Evolutionary conservation across 75 land plant species (phyloP).

Genomic region (Pseudotsuga menziesii): DNA sequence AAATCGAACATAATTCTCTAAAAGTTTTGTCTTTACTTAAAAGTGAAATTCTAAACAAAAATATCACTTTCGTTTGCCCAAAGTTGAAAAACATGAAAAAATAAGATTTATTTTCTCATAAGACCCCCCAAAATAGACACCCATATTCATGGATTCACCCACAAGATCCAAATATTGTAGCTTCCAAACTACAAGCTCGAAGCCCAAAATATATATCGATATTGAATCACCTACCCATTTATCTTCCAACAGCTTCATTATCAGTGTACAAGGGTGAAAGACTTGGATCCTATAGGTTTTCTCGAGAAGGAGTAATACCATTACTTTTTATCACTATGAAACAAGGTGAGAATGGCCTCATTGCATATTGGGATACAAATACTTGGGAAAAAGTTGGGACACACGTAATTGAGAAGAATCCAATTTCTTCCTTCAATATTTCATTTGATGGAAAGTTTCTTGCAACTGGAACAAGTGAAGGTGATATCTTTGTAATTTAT

Average conservation of each 20-base stretch:
- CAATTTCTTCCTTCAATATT: slow-evolving; percentile 72
- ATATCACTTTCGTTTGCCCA: too few relatives aligned
- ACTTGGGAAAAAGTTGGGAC: slow-evolving; percentile 63
- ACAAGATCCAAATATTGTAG: slow-evolving; percentile 68
- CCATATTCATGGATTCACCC: too few relatives aligned
- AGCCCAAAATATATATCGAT: slow-evolving; percentile 93
- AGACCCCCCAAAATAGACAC: too few relatives aligned
- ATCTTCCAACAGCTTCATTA: too few relatives aligned
- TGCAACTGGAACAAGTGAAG: slow-evolving; percentile 11
- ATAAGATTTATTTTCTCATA: too few relatives aligned
- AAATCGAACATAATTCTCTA: too few relatives aligned
- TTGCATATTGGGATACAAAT: slow-evolving; percentile 57
- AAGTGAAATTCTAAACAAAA: too few relatives aligned
- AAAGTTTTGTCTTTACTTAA: too few relatives aligned
- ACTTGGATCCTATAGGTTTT: slow-evolving; percentile 64
- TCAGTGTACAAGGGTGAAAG: too few relatives aligned
- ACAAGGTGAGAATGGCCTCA: slow-evolving; percentile 57
- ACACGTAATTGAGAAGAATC: slow-evolving; percentile 50
- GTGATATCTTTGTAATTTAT: too few relatives aligned
- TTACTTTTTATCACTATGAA: slow-evolving; percentile 50
- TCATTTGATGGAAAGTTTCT: slow-evolving; percentile 75
- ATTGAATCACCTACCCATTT: slow-evolving; percentile 90
- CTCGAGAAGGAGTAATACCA: slow-evolving; percentile 35
- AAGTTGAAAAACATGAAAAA: too few relatives aligned
- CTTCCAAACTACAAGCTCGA: slow-evolving; percentile 81